A percentile compares a stretch with the other conserved stretches of the same genome.
Conservation (phyloP, 495 filamentous ascomycete genomes). For the Penicillium canariense region DNA sequence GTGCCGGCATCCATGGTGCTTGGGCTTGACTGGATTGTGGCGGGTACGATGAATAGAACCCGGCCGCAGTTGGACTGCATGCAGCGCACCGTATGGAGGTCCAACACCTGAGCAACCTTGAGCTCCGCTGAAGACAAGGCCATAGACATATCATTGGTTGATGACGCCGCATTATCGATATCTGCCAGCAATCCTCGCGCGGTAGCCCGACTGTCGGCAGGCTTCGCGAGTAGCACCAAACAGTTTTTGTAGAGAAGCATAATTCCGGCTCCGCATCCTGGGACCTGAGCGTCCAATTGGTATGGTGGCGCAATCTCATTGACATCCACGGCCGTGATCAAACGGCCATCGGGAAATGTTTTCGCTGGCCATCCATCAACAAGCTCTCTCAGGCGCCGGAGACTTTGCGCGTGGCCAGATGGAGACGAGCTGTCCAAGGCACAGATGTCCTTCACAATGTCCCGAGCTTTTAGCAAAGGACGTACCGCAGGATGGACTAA, state of each 20-base stretch:
- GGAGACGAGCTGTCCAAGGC: conserved; percentile 69
- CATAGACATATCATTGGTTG: conserved; percentile 40
- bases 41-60: conserved; percentile 67
- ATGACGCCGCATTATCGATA: conserved; percentile 59
- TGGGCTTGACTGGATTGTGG: conserved; percentile 53
- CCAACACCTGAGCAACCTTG: conserved; percentile 68
- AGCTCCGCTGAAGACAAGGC: conserved; percentile 53
- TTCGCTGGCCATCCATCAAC: conserved; percentile 77
- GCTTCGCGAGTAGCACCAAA: conserved; percentile 72
- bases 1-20: conserved; percentile 47
- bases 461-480: conserved; percentile 76
- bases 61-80: conserved; percentile 73
- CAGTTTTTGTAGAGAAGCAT: conserved; percentile 83
- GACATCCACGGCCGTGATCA: conserved; percentile 84
- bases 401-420: conserved; percentile 64
- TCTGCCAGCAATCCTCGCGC: conserved; percentile 80
- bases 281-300: conserved; percentile 35
- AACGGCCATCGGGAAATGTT: conserved; percentile 68
- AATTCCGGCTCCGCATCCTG: conserved; percentile 57
- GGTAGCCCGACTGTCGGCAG: conserved; percentile 56
- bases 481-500: conserved; percentile 78
- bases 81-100: conserved; percentile 68
- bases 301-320: conserved; percentile 76
- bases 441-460: conserved; percentile 93
- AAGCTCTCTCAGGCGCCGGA: conserved; percentile 69